These are phyloP conservation scores for Parathielavia hyrcaniae DNA, from an alignment of 495 filamentous ascomycete species.

Conservation along the genomic window DNA sequence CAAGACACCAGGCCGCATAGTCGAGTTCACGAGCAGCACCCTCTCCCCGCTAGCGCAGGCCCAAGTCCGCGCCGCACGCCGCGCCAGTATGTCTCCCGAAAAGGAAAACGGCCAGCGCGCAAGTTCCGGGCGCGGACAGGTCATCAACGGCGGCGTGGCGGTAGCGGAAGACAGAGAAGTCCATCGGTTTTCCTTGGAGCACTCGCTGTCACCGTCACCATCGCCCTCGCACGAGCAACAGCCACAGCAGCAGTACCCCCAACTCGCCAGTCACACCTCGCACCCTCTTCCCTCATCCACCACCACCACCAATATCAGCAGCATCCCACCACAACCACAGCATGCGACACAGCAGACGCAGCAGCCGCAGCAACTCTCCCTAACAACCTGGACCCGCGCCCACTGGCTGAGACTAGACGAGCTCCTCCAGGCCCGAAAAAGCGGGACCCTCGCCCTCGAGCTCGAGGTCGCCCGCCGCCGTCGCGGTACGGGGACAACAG, in stretches of 20 bases:
- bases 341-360: slow-evolving; percentile 5
- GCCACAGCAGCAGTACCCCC: neutral
- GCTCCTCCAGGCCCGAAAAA: slow-evolving; percentile 30
- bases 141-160: neutral
- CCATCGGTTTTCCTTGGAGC: neutral
- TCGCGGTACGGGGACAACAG: neutral
- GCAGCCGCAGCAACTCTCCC: slow-evolving; percentile 26
- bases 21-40: slow-evolving; percentile 41
- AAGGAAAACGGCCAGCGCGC: slow-evolving; percentile 13
- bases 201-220: neutral
- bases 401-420: slow-evolving; percentile 42
- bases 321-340: neutral
- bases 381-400: slow-evolving; percentile 34
- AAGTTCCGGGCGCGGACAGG: neutral
- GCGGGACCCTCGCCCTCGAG: slow-evolving; percentile 28
- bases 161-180: slow-evolving; percentile 20
- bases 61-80: slow-evolving; percentile 25
- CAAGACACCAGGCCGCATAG: slow-evolving; percentile 43
- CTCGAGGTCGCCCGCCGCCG: slow-evolving; percentile 12
- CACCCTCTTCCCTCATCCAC: neutral
- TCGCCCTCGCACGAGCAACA: neutral
- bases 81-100: slow-evolving; percentile 23
- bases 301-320: neutral
- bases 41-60: slow-evolving; percentile 35
- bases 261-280: neutral